phyloP scores from a whole-genome alignment of 2,329 filamentous ascomycete species.

The Tolypocladium endophyticum region DNA sequence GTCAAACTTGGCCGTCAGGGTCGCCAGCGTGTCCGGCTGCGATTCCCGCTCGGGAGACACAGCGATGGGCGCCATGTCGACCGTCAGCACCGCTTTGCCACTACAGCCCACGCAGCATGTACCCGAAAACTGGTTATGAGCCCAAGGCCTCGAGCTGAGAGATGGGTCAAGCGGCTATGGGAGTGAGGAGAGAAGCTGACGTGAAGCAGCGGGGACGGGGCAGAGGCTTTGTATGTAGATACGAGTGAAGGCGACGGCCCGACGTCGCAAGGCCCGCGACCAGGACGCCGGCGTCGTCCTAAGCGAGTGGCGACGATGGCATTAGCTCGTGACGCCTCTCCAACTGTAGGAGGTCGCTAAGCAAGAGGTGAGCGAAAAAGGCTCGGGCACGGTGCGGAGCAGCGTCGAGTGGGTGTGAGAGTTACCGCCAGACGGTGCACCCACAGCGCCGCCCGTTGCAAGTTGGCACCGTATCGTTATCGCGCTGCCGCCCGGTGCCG shows the following conservation, averaged over 20 bases:
- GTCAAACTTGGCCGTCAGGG: conserved; percentile 66
- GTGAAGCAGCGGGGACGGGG: neutral
- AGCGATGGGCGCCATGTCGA: conserved; percentile 44
- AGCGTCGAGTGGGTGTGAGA: neutral
- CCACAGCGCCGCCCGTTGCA: neutral
- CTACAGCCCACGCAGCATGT: neutral
- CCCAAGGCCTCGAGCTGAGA: neutral
- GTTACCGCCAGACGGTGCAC: neutral
- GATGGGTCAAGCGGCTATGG: neutral
- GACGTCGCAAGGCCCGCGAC: neutral
- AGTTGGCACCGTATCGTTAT: neutral
- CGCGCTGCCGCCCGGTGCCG: neutral
- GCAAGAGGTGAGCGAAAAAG: neutral
- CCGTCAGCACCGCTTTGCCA: neutral
- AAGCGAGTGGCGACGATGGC: conserved; percentile 1
- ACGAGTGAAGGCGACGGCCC: neutral
- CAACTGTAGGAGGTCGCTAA: neutral
- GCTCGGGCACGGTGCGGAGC: neutral
- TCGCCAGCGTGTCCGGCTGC: conserved; percentile 20
- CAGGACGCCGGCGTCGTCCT: conserved; percentile 3
- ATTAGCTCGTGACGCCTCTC: neutral
- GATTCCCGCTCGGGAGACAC: conserved; percentile 36
- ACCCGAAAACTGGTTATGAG: neutral
- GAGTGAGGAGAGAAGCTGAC: neutral
- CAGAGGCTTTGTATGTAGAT: conserved; percentile 1